phyloP scores from a whole-genome alignment of 495 filamentous ascomycete genomes.

The Penicillium desertorum region DNA sequence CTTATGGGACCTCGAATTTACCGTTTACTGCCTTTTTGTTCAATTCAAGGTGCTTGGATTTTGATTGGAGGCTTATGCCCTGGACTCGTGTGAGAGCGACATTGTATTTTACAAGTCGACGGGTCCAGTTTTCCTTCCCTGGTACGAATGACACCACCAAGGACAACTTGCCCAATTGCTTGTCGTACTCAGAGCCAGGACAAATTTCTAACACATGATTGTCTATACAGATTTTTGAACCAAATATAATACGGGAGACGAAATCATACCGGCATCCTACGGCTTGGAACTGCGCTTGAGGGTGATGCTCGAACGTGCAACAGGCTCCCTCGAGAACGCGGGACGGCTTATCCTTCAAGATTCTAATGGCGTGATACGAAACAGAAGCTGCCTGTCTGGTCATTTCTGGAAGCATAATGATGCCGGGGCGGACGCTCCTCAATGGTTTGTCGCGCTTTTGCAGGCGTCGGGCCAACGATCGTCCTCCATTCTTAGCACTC shows the following conservation, averaged over 20 bases:
- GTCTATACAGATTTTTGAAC: constrained; percentile 4
- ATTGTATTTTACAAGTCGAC: not conserved
- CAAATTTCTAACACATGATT: constrained; percentile 14
- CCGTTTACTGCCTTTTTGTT: not conserved
- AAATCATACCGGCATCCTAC: constrained; percentile 27
- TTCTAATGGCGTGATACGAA: constrained; percentile 53
- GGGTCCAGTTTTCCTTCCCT: not conserved
- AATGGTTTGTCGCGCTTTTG: constrained; percentile 43
- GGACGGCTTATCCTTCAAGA: constrained; percentile 65
- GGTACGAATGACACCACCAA: constrained; percentile 12
- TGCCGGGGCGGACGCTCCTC: constrained; percentile 54
- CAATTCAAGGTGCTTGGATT: not conserved
- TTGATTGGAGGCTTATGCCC: not conserved
- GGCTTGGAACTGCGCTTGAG: constrained; percentile 45
- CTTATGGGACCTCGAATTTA: not conserved
- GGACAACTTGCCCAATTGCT: not conserved
- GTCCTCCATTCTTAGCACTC: constrained; percentile 18
- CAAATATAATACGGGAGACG: constrained; percentile 34
- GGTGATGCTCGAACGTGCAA: constrained; percentile 83
- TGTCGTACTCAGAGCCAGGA: not conserved
- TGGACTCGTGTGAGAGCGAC: not conserved
- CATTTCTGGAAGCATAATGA: constrained; percentile 67
- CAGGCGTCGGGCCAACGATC: constrained; percentile 24
- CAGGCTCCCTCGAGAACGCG: constrained; percentile 74
- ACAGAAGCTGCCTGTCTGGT: constrained; percentile 59